phyloP scores from a whole-genome alignment of 2,329 filamentous ascomycete species.

The Nemania bipapillata region DNA sequence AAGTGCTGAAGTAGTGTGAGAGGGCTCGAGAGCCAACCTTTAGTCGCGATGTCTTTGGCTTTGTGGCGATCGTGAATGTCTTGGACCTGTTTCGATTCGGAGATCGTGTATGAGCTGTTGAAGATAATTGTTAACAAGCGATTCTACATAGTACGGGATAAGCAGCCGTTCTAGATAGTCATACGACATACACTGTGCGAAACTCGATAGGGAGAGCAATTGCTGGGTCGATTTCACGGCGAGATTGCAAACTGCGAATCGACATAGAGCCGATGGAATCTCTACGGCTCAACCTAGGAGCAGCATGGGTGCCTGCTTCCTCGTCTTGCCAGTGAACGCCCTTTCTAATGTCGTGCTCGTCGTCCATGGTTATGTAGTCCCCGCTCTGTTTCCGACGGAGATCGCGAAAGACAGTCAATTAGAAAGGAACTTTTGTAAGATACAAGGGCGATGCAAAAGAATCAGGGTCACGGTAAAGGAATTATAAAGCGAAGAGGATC shows the following conservation, averaged over 20 bases:
- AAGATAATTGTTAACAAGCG: conserved; percentile 24
- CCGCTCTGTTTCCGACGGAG: not conserved
- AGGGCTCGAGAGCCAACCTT: conserved; percentile 36
- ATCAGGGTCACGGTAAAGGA: not conserved
- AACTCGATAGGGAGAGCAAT: conserved; percentile 65
- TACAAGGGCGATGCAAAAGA: not conserved
- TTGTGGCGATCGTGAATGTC: conserved; percentile 55
- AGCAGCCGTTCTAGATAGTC: not conserved
- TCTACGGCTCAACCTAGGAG: conserved; percentile 43
- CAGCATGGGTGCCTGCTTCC: conserved; percentile 47
- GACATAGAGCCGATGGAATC: conserved; percentile 56
- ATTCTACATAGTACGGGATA: not conserved
- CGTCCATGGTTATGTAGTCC: conserved; percentile 29
- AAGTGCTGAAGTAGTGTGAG: not conserved
- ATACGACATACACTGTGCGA: conserved; percentile 62
- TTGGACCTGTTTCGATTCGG: conserved; percentile 61
- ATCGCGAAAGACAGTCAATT: not conserved
- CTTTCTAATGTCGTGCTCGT: conserved; percentile 45
- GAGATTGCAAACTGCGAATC: conserved; percentile 55
- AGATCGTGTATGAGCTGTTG: conserved; percentile 64
- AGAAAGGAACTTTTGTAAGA: not conserved
- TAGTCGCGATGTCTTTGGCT: conserved; percentile 58
- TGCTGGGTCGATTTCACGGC: conserved; percentile 56
- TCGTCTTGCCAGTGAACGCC: conserved; percentile 54
- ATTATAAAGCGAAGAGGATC: not conserved